Base-by-base conservation (phyloP, 1,139 yeast genomes). In the Suhomyces bolitotheri region DNA sequence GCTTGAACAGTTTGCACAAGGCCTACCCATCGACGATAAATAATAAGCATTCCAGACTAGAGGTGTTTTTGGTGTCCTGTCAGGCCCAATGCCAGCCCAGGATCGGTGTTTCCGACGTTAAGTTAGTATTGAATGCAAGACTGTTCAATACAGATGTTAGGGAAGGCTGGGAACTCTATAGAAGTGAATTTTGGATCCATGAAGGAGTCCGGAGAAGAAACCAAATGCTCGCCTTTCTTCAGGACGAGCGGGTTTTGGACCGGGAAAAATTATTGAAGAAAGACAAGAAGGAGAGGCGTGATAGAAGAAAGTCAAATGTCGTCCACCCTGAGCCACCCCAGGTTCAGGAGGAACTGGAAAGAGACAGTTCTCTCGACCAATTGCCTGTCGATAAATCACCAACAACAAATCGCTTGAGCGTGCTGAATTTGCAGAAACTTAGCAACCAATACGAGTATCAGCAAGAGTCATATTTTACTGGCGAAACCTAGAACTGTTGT, bases 81-180 rank as follows among this genome's bases (percentile, higher is more conserved):
- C 69, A 67, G 44, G 71, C 67, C 62, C 71, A 60, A 38, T 69
- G 74, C 42, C 76, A 71, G 47, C 76, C 76, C 1, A 50, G 73
- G 36, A 54, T 65, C 12, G 76, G 76, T 1, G 62, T 71, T 11
- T 64, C 67, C 22, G 76, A 71, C 43, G 79, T 84, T 11, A 89
- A 89, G 56, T 59, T 92, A 10, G 84, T 87, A 3, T 66, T 92
- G 38, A 83, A 84, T 41, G 85, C 97, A 1, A 69, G 96, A 36
- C 82, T 82, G 1, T 92, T 90, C 58, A 78, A 79, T 42, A 80
- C 92, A 0, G 94, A 86, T 38, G 78, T 86, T 4, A 72, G 96
- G 46, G 97, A 90, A 56, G 94, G 90, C 9, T 92, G 98, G 98
- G 98, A 92, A 52, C 61, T 88, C 30, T 92, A 90, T 53, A 66